Base-by-base conservation (phyloP, 306 rosid species). In the Hylodesmum podocarpum region DNA sequence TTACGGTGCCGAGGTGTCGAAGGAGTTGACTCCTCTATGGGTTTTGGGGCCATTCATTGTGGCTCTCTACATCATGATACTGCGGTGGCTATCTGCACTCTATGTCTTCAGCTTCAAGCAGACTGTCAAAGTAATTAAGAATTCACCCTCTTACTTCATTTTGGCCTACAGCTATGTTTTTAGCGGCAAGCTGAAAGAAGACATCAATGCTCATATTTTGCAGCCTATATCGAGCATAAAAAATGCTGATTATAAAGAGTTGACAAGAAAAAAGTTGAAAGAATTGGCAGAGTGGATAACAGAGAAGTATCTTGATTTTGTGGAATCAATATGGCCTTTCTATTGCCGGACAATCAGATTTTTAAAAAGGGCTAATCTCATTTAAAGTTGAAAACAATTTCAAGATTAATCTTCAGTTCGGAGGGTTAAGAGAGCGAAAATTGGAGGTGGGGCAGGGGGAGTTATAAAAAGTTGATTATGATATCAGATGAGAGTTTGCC, bases 1-100 rank as follows among this genome's bases (percentile, higher is more conserved):
- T 36, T 86, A 89, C 59, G 98, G 98, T 53, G 82, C 91, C 28
- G 90, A 89, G 74, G 94, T 93, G 77, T 88, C 96, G 0, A 91
- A 77, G 81, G 98, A 93, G 84, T 82, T 93, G 83, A 84, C 90
- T 41, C 98, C 98, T 29, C 79, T 93, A 53, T 93, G 98, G 98
- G 72, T 91, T 80, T 25, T 86, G 44, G 98, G 96, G 28, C 97
- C 98, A 37, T 21, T 89, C 2, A 28, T 87, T 29, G 80, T 86
- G 69, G 97, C 96, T 64, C 77, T 91, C 71, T 81, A 93, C 86
- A 19, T 91, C 78, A 88, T 85, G 86, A 70, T 89, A 76, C 5
- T 91, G 75, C 90, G 71, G 40, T 61, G 86, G 88, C 22, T 93
- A 72, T 78, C 78, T 41, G 69, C 88, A 2, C 88, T 93, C n/a